Evolutionary conservation across 345 rosid genomes (phyloP).

Genomic region (Aurinia saxatilis): DNA sequence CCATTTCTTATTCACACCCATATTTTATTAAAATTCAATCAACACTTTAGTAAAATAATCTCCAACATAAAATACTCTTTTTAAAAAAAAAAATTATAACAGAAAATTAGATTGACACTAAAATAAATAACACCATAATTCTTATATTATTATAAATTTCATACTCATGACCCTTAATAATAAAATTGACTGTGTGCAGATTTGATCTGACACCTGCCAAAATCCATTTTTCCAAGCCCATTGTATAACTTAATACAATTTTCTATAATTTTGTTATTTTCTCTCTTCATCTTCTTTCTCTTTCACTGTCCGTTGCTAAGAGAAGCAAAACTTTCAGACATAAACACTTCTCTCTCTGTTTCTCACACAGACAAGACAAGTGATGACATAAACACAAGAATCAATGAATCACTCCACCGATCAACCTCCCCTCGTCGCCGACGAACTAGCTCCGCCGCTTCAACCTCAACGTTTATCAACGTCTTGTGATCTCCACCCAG

Average conservation of each 20-base stretch:
- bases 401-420: constrained; percentile 63
- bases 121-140: too few species aligned
- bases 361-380: constrained; percentile 8
- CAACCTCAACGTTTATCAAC: constrained; percentile 83
- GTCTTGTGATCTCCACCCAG: constrained; percentile 86
- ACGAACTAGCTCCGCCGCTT: constrained; percentile 41
- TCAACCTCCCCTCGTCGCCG: constrained; percentile 19
- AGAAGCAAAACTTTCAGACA: constrained; percentile 35
- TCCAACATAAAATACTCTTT: too few species aligned
- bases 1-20: too few species aligned
- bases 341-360: not conserved
- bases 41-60: too few species aligned
- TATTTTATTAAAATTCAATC: too few species aligned
- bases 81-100: too few species aligned
- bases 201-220: constrained; percentile 9
- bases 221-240: constrained; percentile 3
- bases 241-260: not conserved
- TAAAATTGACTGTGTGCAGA: not conserved
- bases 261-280: constrained; percentile 13
- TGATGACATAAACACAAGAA: constrained; percentile 33
- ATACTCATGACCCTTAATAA: too few species aligned
- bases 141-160: too few species aligned
- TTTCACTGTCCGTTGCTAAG: constrained; percentile 53
- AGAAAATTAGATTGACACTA: too few species aligned
- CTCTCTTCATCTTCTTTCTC: constrained; percentile 18